Conservation (phyloP, 2,329 filamentous ascomycete species). For the Stachybotrys chlorohalonatus region DNA sequence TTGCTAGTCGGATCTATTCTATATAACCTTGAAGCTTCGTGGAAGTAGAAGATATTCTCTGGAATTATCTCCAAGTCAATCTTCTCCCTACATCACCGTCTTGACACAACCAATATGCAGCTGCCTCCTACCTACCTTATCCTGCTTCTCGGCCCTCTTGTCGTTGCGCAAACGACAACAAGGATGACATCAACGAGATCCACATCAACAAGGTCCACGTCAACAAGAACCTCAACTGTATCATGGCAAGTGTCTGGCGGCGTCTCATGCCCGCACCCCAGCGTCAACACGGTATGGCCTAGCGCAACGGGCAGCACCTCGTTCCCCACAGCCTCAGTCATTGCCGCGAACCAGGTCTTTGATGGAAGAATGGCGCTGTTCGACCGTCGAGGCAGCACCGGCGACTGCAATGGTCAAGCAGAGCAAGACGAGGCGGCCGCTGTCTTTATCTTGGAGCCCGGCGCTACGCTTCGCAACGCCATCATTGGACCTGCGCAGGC, state of each 20-base stretch:
- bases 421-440: background rate
- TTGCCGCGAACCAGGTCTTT: background rate
- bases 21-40: background rate
- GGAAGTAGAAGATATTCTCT: no score
- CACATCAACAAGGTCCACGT: background rate
- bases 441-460: conserved; percentile 1
- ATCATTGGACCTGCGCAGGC: conserved; percentile 1
- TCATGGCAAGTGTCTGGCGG: background rate
- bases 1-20: background rate
- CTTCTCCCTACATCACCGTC: background rate
- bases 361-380: background rate
- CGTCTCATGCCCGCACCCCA: background rate
- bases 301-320: background rate
- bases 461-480: background rate
- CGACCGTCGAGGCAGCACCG: background rate
- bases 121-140: background rate
- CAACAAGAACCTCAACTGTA: background rate
- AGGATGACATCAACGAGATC: background rate
- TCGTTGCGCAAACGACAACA: background rate
- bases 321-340: background rate
- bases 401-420: background rate
- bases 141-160: background rate
- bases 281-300: background rate
- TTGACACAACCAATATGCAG: background rate
- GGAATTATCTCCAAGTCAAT: no score